Conservation (phyloP, 176 grass and related monocot species). For the Lolium multiflorum region DNA sequence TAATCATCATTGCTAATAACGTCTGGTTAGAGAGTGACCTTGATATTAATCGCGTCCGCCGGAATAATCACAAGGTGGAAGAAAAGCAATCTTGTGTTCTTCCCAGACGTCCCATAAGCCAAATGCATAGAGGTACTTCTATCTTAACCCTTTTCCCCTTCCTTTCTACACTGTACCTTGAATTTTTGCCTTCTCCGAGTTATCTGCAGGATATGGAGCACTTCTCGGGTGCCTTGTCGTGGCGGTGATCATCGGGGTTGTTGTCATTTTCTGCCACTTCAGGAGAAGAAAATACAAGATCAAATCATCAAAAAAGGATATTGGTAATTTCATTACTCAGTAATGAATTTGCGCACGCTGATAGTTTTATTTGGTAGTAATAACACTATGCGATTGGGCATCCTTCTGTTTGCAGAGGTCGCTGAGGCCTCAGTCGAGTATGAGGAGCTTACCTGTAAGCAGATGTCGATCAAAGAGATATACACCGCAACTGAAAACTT, state of each 20-base stretch:
- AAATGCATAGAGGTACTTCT: conserved; percentile 53
- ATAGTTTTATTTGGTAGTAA: conserved; percentile 12
- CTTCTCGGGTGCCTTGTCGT: conserved; percentile 48
- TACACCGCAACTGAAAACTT: conserved; percentile 56
- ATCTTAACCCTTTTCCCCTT: conserved; percentile 28
- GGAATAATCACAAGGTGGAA: conserved; percentile 27
- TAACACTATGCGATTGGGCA: conserved; percentile 10
- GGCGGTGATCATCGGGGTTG: conserved; percentile 34
- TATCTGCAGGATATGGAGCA: conserved; percentile 46
- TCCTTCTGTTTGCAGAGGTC: conserved; percentile 43
- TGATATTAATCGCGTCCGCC: conserved; percentile 22
- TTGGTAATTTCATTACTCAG: conserved; percentile 42
- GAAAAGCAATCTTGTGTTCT: conserved; percentile 37
- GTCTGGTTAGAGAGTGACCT: conserved; percentile 33
- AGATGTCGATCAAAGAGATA: conserved; percentile 70
- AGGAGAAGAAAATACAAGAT: conserved; percentile 41
- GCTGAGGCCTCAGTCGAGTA: conserved; percentile 49
- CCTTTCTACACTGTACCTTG: neutral
- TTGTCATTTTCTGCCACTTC: conserved; percentile 42
- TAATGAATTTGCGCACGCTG: conserved; percentile 28
- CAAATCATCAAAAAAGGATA: conserved; percentile 42
- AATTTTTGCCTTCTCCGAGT: conserved; percentile 22
- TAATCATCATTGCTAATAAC: conserved; percentile 44
- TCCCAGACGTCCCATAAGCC: conserved; percentile 33
- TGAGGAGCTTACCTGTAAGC: conserved; percentile 53